These are phyloP conservation scores for Diplodia intermedia DNA, from an alignment of 2,329 filamentous ascomycete species.

Conservation along the genomic window DNA sequence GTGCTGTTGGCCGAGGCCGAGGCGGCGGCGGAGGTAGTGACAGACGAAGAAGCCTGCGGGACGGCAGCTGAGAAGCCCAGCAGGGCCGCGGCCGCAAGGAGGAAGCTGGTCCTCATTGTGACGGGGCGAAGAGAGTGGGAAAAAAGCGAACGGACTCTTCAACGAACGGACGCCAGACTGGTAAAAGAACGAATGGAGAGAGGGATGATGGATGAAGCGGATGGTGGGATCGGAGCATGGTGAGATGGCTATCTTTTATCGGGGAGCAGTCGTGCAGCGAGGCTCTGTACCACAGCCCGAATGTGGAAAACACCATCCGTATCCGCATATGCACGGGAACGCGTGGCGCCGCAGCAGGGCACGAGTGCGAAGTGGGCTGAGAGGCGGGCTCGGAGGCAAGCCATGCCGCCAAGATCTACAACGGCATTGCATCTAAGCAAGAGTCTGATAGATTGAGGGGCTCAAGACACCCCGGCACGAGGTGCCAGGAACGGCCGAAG, in stretches of 20 bases:
- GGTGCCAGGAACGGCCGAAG: constrained; percentile 9
- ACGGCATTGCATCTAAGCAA: background rate
- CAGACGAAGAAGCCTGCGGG: background rate
- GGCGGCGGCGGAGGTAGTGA: background rate
- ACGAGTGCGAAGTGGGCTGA: constrained; percentile 2
- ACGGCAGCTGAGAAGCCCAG: constrained; percentile 17
- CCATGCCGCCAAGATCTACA: background rate
- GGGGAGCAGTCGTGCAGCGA: background rate
- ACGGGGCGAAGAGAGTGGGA: background rate
- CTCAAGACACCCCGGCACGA: background rate
- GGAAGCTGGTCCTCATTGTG: constrained; percentile 14
- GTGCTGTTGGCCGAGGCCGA: background rate
- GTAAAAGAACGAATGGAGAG: constrained; percentile 18
- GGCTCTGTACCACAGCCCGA: background rate
- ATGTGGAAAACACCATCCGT: background rate
- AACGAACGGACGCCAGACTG: constrained; percentile 12
- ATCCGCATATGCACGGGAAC: background rate
- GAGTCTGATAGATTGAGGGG: constrained; percentile 21
- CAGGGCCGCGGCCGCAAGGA: constrained; percentile 14
- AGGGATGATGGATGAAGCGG: background rate
- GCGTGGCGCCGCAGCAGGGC: constrained; percentile 21
- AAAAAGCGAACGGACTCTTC: constrained; percentile 5
- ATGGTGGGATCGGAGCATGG: background rate
- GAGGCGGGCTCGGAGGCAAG: background rate
- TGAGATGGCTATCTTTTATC: constrained; percentile 28